phyloP scores from a whole-genome alignment of 345 rosid genomes.

The Chamaenerion angustifolium region DNA sequence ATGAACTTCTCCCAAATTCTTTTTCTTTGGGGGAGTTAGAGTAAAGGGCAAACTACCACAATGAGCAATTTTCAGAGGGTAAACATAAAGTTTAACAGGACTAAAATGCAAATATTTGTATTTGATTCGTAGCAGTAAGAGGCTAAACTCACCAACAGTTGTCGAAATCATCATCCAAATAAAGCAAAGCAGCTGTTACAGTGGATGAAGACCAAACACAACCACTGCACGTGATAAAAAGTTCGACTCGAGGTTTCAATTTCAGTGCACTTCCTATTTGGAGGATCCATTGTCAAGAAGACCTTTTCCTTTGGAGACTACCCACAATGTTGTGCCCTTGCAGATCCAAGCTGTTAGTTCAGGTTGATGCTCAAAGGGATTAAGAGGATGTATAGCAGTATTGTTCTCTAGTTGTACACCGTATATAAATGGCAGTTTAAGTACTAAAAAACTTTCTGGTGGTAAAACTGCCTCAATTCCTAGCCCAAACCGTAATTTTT shows the following conservation, averaged over 20 bases:
- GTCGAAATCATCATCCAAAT: too few species aligned
- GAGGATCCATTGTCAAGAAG: conserved; percentile 12
- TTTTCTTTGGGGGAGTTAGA: too few species aligned
- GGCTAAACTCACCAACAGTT: too few species aligned
- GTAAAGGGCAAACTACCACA: too few species aligned
- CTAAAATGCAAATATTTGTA: too few species aligned
- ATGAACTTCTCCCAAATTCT: too few species aligned
- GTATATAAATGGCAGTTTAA: conserved; percentile 67
- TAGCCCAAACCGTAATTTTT: conserved; percentile 47
- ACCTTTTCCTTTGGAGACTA: conserved; percentile 37
- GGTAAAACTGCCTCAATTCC: conserved; percentile 67
- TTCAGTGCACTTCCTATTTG: conserved; percentile 10
- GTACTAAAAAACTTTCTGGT: conserved; percentile 63
- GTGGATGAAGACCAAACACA: too few species aligned
- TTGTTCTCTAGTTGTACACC: conserved; percentile 52
- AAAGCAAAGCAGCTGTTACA: too few species aligned
- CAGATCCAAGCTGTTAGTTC: conserved; percentile 66
- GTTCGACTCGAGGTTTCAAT: conserved; percentile 1
- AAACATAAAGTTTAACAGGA: too few species aligned
- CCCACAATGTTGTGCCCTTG: conserved; percentile 49
- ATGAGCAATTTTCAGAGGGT: too few species aligned
- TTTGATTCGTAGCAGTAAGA: too few species aligned
- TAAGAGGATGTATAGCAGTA: conserved; percentile 32
- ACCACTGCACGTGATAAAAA: too few species aligned
- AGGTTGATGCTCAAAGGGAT: conserved; percentile 49